These are phyloP conservation scores for Crataegus laevigata DNA, from an alignment of 306 rosid genomes.

Conservation along the genomic window DNA sequence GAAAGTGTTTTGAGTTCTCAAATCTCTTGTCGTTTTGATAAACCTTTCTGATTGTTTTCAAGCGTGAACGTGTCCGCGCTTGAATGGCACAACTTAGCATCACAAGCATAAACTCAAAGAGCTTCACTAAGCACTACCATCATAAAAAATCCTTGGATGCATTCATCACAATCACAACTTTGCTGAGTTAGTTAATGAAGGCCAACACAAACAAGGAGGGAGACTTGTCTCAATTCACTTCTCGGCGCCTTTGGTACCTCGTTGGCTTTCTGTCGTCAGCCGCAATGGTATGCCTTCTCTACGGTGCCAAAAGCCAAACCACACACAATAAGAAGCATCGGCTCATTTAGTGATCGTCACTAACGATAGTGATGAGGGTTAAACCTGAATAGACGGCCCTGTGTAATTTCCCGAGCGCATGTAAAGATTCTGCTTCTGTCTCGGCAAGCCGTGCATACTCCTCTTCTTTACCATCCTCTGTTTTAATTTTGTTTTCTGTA, in stretches of 20 bases:
- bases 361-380: constrained; percentile 17
- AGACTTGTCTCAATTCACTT: background rate
- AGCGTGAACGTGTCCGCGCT: too few species aligned
- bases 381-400: constrained; percentile 61
- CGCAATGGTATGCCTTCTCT: background rate
- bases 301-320: background rate
- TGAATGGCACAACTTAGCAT: too few species aligned
- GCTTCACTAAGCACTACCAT: background rate
- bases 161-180: background rate
- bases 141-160: background rate
- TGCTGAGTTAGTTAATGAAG: background rate
- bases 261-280: background rate
- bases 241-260: background rate
- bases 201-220: background rate
- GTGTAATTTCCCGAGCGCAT: constrained; percentile 69
- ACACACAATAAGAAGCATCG: background rate
- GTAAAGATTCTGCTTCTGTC: constrained; percentile 57
- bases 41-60: too few species aligned
- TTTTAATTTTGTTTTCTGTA: constrained; percentile 25
- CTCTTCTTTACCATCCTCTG: constrained; percentile 48
- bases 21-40: too few species aligned
- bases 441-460: constrained; percentile 84
- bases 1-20: too few species aligned
- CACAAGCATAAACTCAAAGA: background rate
- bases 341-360: background rate